Evolutionary conservation across 345 rosid genomes (phyloP).

Genomic region (Populus tremula): DNA sequence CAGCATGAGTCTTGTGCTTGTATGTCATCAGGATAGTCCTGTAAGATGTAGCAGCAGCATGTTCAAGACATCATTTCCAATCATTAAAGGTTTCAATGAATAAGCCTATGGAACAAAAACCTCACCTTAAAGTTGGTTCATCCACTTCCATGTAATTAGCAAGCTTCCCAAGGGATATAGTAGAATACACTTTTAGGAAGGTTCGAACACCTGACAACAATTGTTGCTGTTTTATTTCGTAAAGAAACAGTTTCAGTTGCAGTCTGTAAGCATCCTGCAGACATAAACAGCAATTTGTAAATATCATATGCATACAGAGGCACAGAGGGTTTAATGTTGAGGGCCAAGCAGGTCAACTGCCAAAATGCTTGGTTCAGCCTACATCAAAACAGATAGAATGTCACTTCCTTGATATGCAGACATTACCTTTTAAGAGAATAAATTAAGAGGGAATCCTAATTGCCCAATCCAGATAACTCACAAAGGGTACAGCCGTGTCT

Average conservation of each 20-base stretch:
- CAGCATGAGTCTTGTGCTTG: slow-evolving; percentile 97
- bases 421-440: background rate
- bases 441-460: background rate
- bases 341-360: background rate
- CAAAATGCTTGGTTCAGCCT: background rate
- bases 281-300: background rate
- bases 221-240: slow-evolving; percentile 95
- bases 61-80: background rate
- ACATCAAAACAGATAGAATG: background rate
- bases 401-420: background rate
- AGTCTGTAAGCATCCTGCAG: slow-evolving; percentile 90
- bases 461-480: background rate
- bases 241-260: slow-evolving; percentile 89
- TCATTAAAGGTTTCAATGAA: background rate
- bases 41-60: slow-evolving; percentile 11
- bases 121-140: slow-evolving; percentile 78
- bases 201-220: slow-evolving; percentile 73
- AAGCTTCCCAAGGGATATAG: slow-evolving; percentile 81
- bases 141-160: slow-evolving; percentile 93
- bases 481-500: background rate
- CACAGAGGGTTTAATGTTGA: background rate
- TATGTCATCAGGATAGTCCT: slow-evolving; percentile 91
- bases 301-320: background rate
- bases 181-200: slow-evolving; percentile 84
- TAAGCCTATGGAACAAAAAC: background rate